phyloP scores from a whole-genome alignment of 495 filamentous ascomycete species.

The Sordaria brevicollis region DNA sequence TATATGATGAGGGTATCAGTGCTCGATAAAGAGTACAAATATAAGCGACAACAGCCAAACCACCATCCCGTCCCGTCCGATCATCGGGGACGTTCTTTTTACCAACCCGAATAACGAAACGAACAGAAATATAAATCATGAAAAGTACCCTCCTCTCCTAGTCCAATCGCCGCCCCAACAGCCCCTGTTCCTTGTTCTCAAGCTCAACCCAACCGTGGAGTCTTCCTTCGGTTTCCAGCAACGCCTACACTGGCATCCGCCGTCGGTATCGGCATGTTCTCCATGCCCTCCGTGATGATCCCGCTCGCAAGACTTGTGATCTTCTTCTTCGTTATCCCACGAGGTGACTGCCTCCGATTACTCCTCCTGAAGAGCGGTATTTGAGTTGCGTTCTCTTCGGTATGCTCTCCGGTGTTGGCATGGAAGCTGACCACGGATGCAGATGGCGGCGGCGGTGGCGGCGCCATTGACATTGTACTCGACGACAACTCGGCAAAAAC shows the following conservation, averaged over 20 bases:
- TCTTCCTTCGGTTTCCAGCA: constrained; percentile 36
- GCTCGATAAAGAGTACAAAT: constrained; percentile 11
- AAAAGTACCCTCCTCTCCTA: background rate
- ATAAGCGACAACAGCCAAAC: constrained; percentile 1
- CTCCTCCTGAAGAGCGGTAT: constrained; percentile 43
- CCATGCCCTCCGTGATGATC: constrained; percentile 43
- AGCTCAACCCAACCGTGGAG: constrained; percentile 32
- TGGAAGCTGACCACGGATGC: background rate
- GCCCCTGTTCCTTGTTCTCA: background rate
- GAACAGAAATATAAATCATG: background rate
- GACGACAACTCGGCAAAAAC: constrained; percentile 19
- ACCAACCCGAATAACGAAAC: background rate
- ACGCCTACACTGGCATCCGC: constrained; percentile 28
- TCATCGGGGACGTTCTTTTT: background rate
- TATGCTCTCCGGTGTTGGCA: constrained; percentile 22
- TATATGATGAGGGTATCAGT: constrained; percentile 9
- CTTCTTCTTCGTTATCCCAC: constrained; percentile 35
- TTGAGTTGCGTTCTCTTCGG: constrained; percentile 1
- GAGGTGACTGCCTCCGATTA: constrained; percentile 32
- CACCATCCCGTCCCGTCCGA: background rate
- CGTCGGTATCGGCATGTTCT: constrained; percentile 44
- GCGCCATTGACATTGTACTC: constrained; percentile 16
- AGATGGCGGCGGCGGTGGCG: background rate
- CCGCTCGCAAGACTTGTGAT: constrained; percentile 12
- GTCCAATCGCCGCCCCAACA: background rate